These are phyloP conservation scores for Cyberlindnera misumaiensis DNA, from an alignment of 805 yeast genomes.

Conservation along the genomic window DNA sequence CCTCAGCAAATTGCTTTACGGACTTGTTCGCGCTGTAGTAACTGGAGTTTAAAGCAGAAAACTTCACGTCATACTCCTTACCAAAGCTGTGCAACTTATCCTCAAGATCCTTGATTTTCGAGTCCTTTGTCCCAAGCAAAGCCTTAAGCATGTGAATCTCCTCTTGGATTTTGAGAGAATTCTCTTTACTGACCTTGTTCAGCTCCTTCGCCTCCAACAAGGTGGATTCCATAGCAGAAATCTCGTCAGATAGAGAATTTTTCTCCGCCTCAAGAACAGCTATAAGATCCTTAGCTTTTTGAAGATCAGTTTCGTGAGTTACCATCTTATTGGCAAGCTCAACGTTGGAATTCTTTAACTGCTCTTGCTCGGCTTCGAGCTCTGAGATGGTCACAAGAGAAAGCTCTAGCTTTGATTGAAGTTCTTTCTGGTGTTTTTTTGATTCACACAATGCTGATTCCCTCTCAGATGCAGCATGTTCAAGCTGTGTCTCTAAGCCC, in stretches of 20 bases:
- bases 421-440: slow-evolving; percentile 32
- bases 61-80: slow-evolving; percentile 28
- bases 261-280: slow-evolving; percentile 20
- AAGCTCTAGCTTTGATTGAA: slow-evolving; percentile 21
- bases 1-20: slow-evolving; percentile 33
- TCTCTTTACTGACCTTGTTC: slow-evolving; percentile 10
- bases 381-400: slow-evolving; percentile 20
- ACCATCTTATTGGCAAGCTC: slow-evolving; percentile 22
- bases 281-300: slow-evolving; percentile 18
- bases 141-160: slow-evolving; percentile 27
- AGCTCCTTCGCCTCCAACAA: slow-evolving; percentile 12
- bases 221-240: slow-evolving; percentile 16
- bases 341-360: slow-evolving; percentile 21
- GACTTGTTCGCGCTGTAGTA: slow-evolving; percentile 30
- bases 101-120: slow-evolving; percentile 26
- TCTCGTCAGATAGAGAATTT: slow-evolving; percentile 11
- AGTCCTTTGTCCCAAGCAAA: slow-evolving; percentile 27
- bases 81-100: slow-evolving; percentile 25
- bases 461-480: slow-evolving; percentile 33
- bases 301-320: slow-evolving; percentile 22
- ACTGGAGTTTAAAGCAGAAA: slow-evolving; percentile 27
- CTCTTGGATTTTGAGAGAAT: slow-evolving; percentile 12
- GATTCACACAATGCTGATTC: slow-evolving; percentile 39
- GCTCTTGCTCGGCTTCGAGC: slow-evolving; percentile 22
- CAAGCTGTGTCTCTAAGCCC: slow-evolving; percentile 35